Evolutionary conservation across 768 basidiomycete species (phyloP), one percentile per base, ranked within the genome.

Genomic region (Podaxis sp.): DNA sequence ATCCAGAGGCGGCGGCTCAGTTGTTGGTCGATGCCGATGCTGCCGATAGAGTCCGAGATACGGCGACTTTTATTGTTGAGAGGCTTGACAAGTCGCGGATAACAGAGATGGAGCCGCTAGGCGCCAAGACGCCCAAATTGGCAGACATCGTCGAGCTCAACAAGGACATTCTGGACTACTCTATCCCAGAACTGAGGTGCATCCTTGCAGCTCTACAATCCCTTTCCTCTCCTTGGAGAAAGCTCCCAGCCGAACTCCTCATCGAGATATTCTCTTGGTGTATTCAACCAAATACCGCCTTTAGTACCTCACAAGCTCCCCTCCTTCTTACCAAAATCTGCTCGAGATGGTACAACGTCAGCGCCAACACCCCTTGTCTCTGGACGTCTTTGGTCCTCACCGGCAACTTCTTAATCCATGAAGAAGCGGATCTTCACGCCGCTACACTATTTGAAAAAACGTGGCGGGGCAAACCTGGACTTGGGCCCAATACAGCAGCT

Each of bases 171-270:
- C 43, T 19, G 19, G 37, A 54, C n/a, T 55, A 46, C 17, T 55
- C 53, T 25, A 19, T 56, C 2, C 7, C 46, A 2, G 60, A 61
- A 22, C 36, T 61, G 27, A 54, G 41, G 33, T 55, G 60, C 36
- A 19, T 61, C 25, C 60, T 55, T n/a, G 53, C 54, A 15, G 54
- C 54, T 55, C 38, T 62, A 38, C 43, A 51, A 47, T 62, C 54
- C 33, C 61, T 62, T 49, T 62, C 61, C 36, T 62, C 60, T 3
- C 60, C 60, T 0, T 61, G 60, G 60, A 40, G 60, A 29, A 61
- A 55, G 46, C 60, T 61, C 17, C 60, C 60, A 6, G 25, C 52
- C 2, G 60, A 61, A 22, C 60, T 61, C 43, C 60, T 61, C 53
- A 41, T 36, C 22, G 60, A 61, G n/a, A 37, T 55, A 37, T 61